Evolutionary conservation across 129 eudicot species (phyloP), one percentile per base, ranked within the genome.

Genomic region (Saposhnikovia divaricata): DNA sequence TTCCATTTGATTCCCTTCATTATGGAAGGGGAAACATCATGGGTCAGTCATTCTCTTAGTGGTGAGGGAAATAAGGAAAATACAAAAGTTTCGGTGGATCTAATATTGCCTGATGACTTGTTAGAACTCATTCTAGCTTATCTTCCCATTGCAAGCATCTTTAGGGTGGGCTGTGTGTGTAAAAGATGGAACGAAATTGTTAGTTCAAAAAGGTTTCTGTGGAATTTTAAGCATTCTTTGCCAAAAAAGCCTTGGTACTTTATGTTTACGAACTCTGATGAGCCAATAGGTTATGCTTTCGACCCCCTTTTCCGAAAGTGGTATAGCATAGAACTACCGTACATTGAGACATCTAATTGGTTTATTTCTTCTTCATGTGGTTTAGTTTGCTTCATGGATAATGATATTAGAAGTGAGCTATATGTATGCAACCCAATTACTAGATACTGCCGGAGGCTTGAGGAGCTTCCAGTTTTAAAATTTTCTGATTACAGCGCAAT

Each of bases 111-210:
- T 0, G 96, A 96, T 79, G 99, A 96, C 81, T 84, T 96, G n/a
- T 85, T 96, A 45, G 99, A 92, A 77, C 89, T 89, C 2, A 92
- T 96, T 70, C 77, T 96, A 11, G 84, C 91, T 42, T 84, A 81
- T 82, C 98, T 96, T 42, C 99, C 99, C 0, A 80, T 90, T 42
- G 95, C 97, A 63, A 92, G 97, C 87, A 80, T 92, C 80, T 84
- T 92, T 77, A 83, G 99, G 80, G 97, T 91, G 5, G 95, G 99
- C 15, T 96, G 88, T 79, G 99, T 96, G 78, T 96, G 99, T 79
- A 96, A 90, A 84, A 85, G 95, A 81, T 96, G 99, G 99, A 81
- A 90, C 16, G 97, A 88, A 43, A 88, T 92, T 45, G 93, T 96
- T 47, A 85, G 85, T 59, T 96, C 98, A 8, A 88, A 90, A 28